Conservation (phyloP, 805 yeast species). For the Cyberlindnera maclurae region DNA sequence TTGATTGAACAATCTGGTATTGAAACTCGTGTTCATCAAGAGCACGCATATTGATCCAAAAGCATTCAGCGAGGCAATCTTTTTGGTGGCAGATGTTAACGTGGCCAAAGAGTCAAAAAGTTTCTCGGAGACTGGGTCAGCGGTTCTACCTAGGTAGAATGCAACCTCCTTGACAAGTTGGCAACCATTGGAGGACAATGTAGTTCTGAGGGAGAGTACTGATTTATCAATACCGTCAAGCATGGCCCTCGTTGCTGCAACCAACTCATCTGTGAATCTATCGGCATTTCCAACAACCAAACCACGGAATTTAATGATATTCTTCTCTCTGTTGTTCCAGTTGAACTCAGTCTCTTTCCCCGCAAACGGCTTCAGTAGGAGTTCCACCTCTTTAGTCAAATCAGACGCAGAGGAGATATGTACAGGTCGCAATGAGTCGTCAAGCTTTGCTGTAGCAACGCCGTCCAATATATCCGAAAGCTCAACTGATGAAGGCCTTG, state of each 20-base stretch:
- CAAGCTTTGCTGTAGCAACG: constrained; percentile 18
- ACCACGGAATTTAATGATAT: constrained; percentile 48
- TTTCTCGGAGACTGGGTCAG: constrained; percentile 29
- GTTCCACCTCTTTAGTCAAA: constrained; percentile 23
- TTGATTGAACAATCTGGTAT: constrained; percentile 42
- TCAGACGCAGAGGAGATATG: constrained; percentile 11
- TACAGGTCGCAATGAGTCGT: constrained; percentile 11
- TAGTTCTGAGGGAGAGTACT: constrained; percentile 71
- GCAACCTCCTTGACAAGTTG: constrained; percentile 64
- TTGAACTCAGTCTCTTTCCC: constrained; percentile 84
- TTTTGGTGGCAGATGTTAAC: constrained; percentile 32
- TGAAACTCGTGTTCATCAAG: constrained; percentile 47
- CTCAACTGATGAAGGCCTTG: constrained; percentile 7
- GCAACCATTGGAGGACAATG: constrained; percentile 70
- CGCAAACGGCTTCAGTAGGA: constrained; percentile 37
- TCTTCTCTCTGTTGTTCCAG: constrained; percentile 70
- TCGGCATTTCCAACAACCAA: constrained; percentile 53
- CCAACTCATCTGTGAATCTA: constrained; percentile 31
- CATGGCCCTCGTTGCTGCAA: constrained; percentile 29
- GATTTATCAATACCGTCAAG: constrained; percentile 61
- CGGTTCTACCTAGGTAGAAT: constrained; percentile 17
- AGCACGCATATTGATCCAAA: constrained; percentile 40
- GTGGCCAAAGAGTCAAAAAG: constrained; percentile 27
- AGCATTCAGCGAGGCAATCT: constrained; percentile 28
- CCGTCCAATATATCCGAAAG: constrained; percentile 10